These are phyloP conservation scores for Vitis riparia DNA, from an alignment of 164 flowering plant species.

Conservation along the genomic window DNA sequence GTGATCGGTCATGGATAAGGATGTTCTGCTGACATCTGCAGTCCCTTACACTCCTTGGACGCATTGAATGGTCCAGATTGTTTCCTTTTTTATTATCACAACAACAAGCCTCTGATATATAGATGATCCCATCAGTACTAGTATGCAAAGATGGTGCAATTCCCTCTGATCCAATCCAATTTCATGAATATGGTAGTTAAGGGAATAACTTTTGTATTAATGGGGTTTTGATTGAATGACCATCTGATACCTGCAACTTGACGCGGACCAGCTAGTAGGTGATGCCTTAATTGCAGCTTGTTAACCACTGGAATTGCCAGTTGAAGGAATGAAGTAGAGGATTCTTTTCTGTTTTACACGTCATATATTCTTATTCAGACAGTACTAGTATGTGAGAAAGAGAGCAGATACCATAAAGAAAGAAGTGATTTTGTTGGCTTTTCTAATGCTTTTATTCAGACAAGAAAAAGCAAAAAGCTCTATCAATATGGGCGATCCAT, in stretches of 20 bases:
- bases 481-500: conserved; percentile 8
- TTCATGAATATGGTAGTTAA: not conserved
- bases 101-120: not conserved
- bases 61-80: not conserved
- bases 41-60: conserved; percentile 5
- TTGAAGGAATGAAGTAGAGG: not conserved
- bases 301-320: conserved; percentile 10
- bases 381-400: not conserved
- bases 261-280: not conserved
- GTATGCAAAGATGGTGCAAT: conserved; percentile 1
- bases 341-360: conserved; percentile 17
- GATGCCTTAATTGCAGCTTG: not conserved
- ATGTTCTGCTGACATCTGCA: not conserved
- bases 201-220: conserved; percentile 16
- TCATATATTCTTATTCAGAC: conserved; percentile 19
- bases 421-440: conserved; percentile 12
- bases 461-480: conserved; percentile 1
- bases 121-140: not conserved
- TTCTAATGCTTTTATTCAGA: conserved; percentile 13
- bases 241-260: conserved; percentile 23
- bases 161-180: conserved; percentile 8
- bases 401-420: conserved; percentile 24
- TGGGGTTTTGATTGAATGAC: conserved; percentile 19
- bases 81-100: conserved; percentile 4
- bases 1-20: conserved; percentile 6